A percentile compares a stretch with the other conserved stretches of the same genome.
Conservation (phyloP, 345 rosid species). For the Garcia nutans region DNA sequence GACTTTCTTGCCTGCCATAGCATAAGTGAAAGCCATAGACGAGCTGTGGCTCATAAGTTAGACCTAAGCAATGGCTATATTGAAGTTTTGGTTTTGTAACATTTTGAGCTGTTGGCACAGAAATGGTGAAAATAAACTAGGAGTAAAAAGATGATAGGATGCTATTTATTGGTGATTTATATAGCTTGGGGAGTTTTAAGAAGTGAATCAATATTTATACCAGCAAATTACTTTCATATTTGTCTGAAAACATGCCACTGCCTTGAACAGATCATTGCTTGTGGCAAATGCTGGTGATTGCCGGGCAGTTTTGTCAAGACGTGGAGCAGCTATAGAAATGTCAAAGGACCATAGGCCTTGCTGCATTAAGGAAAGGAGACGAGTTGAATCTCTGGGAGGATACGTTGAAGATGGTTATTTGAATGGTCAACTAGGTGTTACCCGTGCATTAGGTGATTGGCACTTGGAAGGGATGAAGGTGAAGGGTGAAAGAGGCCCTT, state of each 20-base stretch:
- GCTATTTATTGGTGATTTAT: not conserved
- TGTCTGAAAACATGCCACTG: not conserved
- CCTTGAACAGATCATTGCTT: slow-evolving; percentile 53
- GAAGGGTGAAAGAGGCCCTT: slow-evolving; percentile 45
- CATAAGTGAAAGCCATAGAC: no score
- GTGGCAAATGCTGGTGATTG: slow-evolving; percentile 98
- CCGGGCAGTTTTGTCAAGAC: slow-evolving; percentile 69
- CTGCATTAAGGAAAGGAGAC: slow-evolving; percentile 46
- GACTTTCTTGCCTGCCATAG: no score
- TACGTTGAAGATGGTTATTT: slow-evolving; percentile 60
- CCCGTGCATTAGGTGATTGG: slow-evolving; percentile 85
- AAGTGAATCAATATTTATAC: not conserved
- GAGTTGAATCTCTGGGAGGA: slow-evolving; percentile 73
- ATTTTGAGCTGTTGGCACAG: not conserved
- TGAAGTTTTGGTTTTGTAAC: no score
- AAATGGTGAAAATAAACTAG: not conserved
- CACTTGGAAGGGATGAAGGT: slow-evolving; percentile 69
- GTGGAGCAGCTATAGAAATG: slow-evolving; percentile 65
- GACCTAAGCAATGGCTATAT: no score
- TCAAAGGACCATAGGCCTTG: slow-evolving; percentile 77
- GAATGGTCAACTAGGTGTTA: slow-evolving; percentile 67
- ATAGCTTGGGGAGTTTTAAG: not conserved
- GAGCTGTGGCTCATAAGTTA: no score
- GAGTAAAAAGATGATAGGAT: not conserved
- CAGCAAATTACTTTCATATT: not conserved